Evolutionary conservation across 257 asterid genomes (phyloP), one percentile per base, ranked within the genome.

Genomic region (Ilex aquifolium): DNA sequence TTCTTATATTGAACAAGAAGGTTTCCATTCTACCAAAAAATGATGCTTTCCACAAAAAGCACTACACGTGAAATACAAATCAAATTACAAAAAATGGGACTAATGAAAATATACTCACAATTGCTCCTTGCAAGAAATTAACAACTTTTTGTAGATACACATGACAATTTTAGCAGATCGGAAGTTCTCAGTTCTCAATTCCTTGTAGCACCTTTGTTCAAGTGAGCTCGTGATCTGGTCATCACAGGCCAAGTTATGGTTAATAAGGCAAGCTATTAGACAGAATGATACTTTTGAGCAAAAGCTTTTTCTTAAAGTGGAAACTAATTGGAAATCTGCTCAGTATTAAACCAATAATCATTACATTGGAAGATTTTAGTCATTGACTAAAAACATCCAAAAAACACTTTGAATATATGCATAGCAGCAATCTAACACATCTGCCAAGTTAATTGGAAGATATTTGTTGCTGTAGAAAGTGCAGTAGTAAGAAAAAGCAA

Each of bases 171-270:
- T 90, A 65, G 80, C 99, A 16, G 82, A 74, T 65, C 79, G 86
- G 55, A 78, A 81, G 72, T 90, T 87, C 77, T 82, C 96, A 71
- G 58, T 72, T 73, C 99, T 83, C 71, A 93, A 73, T 71, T 93
- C 97, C 87, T 89, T 90, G 74, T 87, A 93, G 84, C 95, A 93
- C 77, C 85, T 83, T 81, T 90, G 97, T 82, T 93, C 99, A 32
- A 93, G 90, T 73, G 90, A 74, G 69, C 69, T 79, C 16, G 96
- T 85, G 57, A 93, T 93, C 99, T 93, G 75, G 76, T 60, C 72
- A 74, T 64, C 65, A 54, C 64, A 67, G 60, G 65, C 68, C 36
- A 78, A 61, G 65, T 58, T 63, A 36, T 66, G 60, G 62, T 10
- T 48, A 27, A 56, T 51, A 36, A 56, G 11, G 63, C 32, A 55